Percentiles rank a stretch among this genome's conserved stretches.
phyloP scores from a whole-genome alignment of 2,329 filamentous ascomycete species.

The Cryphonectria nitschkei region DNA sequence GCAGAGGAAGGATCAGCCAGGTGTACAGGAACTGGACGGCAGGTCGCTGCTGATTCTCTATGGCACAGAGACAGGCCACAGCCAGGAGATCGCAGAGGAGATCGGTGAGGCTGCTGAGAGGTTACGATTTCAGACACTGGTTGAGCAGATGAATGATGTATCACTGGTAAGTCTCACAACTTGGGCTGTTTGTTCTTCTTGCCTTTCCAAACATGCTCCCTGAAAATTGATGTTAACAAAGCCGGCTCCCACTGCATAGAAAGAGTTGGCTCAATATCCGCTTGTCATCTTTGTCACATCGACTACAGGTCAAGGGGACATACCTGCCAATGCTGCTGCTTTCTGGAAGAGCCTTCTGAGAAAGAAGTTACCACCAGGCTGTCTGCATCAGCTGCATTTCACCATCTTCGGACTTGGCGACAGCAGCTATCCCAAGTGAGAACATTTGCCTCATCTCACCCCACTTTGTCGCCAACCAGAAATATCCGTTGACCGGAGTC shows the following conservation, averaged over 20 bases:
- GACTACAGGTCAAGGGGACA: slow-evolving; percentile 92
- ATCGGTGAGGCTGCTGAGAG: slow-evolving; percentile 75
- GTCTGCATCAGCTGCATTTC: slow-evolving; percentile 71
- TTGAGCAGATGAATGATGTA: slow-evolving; percentile 77
- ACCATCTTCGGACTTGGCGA: slow-evolving; percentile 91
- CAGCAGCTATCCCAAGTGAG: slow-evolving; percentile 88
- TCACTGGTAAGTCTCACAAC: slow-evolving; percentile 65
- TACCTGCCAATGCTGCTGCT: slow-evolving; percentile 77
- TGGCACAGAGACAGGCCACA: slow-evolving; percentile 93
- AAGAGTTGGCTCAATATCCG: slow-evolving; percentile 51
- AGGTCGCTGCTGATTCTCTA: slow-evolving; percentile 74
- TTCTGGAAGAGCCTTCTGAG: slow-evolving; percentile 88
- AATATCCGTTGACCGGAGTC: neutral
- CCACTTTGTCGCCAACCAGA: neutral
- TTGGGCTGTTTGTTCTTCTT: neutral
- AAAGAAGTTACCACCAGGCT: slow-evolving; percentile 74
- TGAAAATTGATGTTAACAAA: slow-evolving; percentile 27
- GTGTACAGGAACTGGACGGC: slow-evolving; percentile 31
- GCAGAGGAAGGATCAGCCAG: slow-evolving; percentile 7
- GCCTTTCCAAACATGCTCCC: neutral
- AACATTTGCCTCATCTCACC: neutral
- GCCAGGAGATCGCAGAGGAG: slow-evolving; percentile 88
- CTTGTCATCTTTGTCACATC: slow-evolving; percentile 82
- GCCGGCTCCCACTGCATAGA: slow-evolving; percentile 42
- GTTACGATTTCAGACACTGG: slow-evolving; percentile 74